Evolutionary conservation across 108 stramenopile genomes (phyloP), one percentile per base, ranked within the genome.

Genomic region (Fragilaria crotonensis): DNA sequence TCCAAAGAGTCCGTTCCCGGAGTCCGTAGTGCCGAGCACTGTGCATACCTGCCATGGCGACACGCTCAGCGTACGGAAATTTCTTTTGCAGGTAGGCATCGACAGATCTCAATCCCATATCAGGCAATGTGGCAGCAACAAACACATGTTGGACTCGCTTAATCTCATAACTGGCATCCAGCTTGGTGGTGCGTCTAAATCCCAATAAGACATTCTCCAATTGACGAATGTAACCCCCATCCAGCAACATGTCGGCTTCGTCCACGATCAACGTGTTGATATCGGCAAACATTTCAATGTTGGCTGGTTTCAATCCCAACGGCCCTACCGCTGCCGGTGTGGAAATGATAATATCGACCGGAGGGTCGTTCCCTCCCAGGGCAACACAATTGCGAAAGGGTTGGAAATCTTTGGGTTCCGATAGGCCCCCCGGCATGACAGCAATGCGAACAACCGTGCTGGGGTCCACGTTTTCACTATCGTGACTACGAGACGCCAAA

Each of bases 171-270:
- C 31, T 19, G 2, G 49, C 46, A 30, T 79, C 68, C 36, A 84
- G 63, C 53, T 58, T 67, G 64, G 88, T 84, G n/a, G 89, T 86
- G 14, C 95, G 76, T n/a, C 79, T 70, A 60, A 98, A 93, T 45
- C 87, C 89, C 72, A 95, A 73, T 52, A 98, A 67, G 25, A 95
- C 93, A 64, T 94, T 73, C 33, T 96, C 85, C 64, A 98, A 53
- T 18, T 79, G 73, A 36, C 80, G 79, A 46, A 86, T 68, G 62
- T 95, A 97, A 20, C 89, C 92, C 4, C 97, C 97, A 73, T 98
- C 97, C 55, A 98, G 57, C 17, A 98, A 66, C 96, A 98, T 95
- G 68, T 98, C 97, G 21, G 96, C 96, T 64, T 98, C 95, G 74
- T 96, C 95, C 22, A 96, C 64, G 17, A 97, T 89, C 57, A 97